These are phyloP conservation scores for Arthromyces matolae DNA, from an alignment of 768 basidiomycete species.

Conservation along the genomic window DNA sequence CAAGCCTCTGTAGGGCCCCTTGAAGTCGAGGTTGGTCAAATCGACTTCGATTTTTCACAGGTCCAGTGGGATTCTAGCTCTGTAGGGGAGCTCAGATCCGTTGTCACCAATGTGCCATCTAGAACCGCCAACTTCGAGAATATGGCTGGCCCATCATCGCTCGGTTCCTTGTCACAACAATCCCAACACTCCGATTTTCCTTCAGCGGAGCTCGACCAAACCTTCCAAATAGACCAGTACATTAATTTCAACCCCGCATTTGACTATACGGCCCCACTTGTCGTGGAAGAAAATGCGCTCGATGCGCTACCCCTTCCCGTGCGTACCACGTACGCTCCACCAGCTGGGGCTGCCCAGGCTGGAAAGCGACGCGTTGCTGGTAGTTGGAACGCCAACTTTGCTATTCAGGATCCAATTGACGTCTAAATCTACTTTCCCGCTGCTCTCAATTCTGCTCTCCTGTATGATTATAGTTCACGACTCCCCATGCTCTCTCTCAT, in stretches of 20 bases:
- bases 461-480: constrained; percentile 14
- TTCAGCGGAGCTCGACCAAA: constrained; percentile 6
- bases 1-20: constrained; percentile 11
- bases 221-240: constrained; percentile 27
- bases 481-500: not conserved
- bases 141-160: constrained; percentile 12
- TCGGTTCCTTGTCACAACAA: constrained; percentile 2
- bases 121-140: constrained; percentile 3
- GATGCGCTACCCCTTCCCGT: constrained; percentile 20
- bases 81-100: constrained; percentile 4
- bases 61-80: constrained; percentile 2
- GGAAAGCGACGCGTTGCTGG: constrained; percentile 52
- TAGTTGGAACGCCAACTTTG: constrained; percentile 39
- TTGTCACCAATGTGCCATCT: constrained; percentile 1
- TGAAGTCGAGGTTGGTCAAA: constrained; percentile 13
- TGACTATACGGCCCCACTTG: constrained; percentile 11
- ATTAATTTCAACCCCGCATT: constrained; percentile 27
- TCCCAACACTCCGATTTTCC: constrained; percentile 1
- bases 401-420: constrained; percentile 23
- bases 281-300: constrained; percentile 13
- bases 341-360: constrained; percentile 48
- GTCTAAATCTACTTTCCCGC: constrained; percentile 13
- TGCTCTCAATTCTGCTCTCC: constrained; percentile 13
- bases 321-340: constrained; percentile 43
- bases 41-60: constrained; percentile 10